phyloP scores from a whole-genome alignment of 257 asterid species.

The Salvia splendens region DNA sequence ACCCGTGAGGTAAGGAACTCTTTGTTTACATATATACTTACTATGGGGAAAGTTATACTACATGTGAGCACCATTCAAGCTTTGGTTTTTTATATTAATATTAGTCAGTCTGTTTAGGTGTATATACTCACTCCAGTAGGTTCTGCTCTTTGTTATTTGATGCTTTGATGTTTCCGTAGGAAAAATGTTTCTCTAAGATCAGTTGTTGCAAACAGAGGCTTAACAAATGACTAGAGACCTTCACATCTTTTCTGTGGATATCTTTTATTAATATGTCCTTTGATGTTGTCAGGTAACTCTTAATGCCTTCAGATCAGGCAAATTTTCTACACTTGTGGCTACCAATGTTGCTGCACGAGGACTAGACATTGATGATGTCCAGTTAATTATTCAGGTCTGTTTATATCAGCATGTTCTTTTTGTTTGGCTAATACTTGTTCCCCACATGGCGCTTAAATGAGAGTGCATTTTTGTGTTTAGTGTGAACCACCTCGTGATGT shows the following conservation, averaged over 20 bases:
- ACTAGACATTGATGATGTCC: constrained; percentile 92
- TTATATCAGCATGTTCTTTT: not conserved
- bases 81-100: not conserved
- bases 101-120: not conserved
- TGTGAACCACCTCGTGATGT: constrained; percentile 98
- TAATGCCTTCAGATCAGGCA: constrained; percentile 85
- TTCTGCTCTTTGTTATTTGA: not conserved
- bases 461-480: constrained; percentile 40
- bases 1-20: constrained; percentile 78
- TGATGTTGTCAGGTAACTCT: constrained; percentile 70
- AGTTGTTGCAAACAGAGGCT: no score
- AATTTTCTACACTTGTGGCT: constrained; percentile 81
- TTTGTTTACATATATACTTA: not conserved
- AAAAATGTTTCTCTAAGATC: not conserved
- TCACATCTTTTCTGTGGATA: not conserved
- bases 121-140: not conserved
- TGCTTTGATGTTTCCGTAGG: not conserved
- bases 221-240: not conserved
- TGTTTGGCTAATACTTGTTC: not conserved
- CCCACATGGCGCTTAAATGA: constrained; percentile 22
- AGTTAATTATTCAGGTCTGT: constrained; percentile 90
- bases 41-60: no score
- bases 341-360: constrained; percentile 99
- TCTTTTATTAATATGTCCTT: constrained; percentile 2
- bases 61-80: no score